Evolutionary conservation across 768 basidiomycete species (phyloP).

Genomic region (Termitomyces sp.): DNA sequence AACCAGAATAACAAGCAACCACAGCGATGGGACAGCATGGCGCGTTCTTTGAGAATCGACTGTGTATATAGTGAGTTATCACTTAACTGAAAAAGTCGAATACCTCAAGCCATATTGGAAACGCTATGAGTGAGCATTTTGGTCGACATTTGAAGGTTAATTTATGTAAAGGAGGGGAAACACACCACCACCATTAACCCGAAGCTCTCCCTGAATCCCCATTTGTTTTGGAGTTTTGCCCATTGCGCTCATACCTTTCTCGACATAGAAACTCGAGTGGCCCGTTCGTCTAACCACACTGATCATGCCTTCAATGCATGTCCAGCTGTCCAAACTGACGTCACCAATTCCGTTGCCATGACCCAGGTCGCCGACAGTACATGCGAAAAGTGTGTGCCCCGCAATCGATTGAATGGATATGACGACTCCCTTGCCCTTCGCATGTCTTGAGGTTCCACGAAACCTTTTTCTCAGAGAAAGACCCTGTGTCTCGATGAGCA

Average conservation of each 20-base stretch:
- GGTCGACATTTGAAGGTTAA: not conserved
- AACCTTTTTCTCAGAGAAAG: conserved; percentile 84
- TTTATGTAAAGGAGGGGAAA: conserved; percentile 6
- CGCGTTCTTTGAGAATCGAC: conserved; percentile 54
- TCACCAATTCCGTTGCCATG: conserved; percentile 63
- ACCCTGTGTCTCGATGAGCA: conserved; percentile 29
- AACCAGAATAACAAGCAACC: conserved; percentile 77
- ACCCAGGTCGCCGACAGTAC: conserved; percentile 80
- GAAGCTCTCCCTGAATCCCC: conserved; percentile 61
- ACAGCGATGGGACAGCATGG: conserved; percentile 81
- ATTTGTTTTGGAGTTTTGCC: conserved; percentile 72
- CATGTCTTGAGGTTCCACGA: conserved; percentile 63
- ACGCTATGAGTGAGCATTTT: conserved; percentile 41
- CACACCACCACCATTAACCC: conserved; percentile 77
- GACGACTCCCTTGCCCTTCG: conserved; percentile 76
- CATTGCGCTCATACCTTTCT: conserved; percentile 84
- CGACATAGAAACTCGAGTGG: conserved; percentile 83
- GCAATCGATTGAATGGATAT: conserved; percentile 77
- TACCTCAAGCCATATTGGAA: conserved; percentile 84
- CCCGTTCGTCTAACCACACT: conserved; percentile 76
- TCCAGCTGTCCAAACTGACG: conserved; percentile 80
- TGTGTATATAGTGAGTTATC: conserved; percentile 2
- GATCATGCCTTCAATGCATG: conserved; percentile 74
- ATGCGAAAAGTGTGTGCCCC: conserved; percentile 77
- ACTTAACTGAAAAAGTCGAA: conserved; percentile 8